Evolutionary conservation across 352 stramenopile genomes (phyloP), one percentile per base, ranked within the genome.

Genomic region (Globisporangium irregulare): DNA sequence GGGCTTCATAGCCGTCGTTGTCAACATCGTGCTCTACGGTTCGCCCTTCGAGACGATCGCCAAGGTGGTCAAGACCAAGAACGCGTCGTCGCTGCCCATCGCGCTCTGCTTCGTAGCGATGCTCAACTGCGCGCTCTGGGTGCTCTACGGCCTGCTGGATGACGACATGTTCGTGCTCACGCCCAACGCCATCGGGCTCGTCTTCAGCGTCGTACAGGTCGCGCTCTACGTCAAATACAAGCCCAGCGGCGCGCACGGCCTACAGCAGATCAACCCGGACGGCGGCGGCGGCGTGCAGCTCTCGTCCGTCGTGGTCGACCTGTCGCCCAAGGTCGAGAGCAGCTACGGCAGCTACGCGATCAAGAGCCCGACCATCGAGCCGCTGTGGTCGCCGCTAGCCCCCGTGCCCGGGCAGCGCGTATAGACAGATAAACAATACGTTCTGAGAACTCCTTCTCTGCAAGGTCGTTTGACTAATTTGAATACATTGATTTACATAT

Each of bases 71-170:
- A 38, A 4, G 1, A 71, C 59, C 58, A 78, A 77, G 59, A 75
- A 62, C 43, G 67, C 73, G 41, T 70, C 62, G 27, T 84, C 77
- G 4, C 83, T 92, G n/a, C 75, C 75, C 5, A 76, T 89, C 24
- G n/a, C 75, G 14, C 74, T 92, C 65, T 80, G 81, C 27, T 32
- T 73, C 9, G 74, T 81, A 9, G 81, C 76, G 4, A 73, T 82
- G 20, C 5, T 78, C 63, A 92, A 90, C 75, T 84, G 83, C 58
- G 36, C 64, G 2, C 66, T 89, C 32, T 90, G 81, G 80, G 60
- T 86, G 46, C 27, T 84, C 62, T 87, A 86, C 62, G 80, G 77
- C 10, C 64, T 82, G 22, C 43, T 88, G n/a, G 73, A 80, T 57
- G 27, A 79, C 57, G 79, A 92, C 32, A 57, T 77, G 32, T 76